phyloP scores from a whole-genome alignment of 345 rosid genomes.

The Bruguiera sexangula region DNA sequence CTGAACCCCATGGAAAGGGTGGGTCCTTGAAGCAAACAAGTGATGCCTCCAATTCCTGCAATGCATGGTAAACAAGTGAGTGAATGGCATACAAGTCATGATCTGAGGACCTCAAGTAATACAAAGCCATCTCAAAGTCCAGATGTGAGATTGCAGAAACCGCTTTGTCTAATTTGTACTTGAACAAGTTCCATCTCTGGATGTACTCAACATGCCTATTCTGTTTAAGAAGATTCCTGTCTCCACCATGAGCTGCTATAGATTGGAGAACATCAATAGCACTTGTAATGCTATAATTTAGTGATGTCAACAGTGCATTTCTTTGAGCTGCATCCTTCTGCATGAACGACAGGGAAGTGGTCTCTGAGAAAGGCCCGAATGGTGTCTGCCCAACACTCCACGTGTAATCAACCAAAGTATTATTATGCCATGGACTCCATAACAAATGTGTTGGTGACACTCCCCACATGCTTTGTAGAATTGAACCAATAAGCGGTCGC shows the following conservation, averaged over 20 bases:
- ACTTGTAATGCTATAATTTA: conserved; percentile 77
- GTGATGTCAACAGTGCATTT: conserved; percentile 63
- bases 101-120: conserved; percentile 70
- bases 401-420: conserved; percentile 82
- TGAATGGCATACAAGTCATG: conserved; percentile 81
- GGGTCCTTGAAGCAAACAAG: conserved; percentile 94
- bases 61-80: conserved; percentile 70
- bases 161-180: conserved; percentile 78
- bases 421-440: conserved; percentile 85
- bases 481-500: conserved; percentile 83
- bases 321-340: conserved; percentile 96
- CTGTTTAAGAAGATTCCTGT: conserved; percentile 61
- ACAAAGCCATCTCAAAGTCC: conserved; percentile 84
- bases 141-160: conserved; percentile 77
- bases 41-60: conserved; percentile 84
- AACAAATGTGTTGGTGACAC: conserved; percentile 83
- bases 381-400: conserved; percentile 99
- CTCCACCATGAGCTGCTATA: conserved; percentile 77
- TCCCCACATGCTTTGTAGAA: conserved; percentile 99
- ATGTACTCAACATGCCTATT: conserved; percentile 57
- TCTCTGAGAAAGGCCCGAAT: conserved; percentile 92
- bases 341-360: conserved; percentile 69
- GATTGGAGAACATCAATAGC: conserved; percentile 77
- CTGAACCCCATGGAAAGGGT: conserved; percentile 80
- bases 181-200: conserved; percentile 86